A percentile compares a stretch with the other conserved stretches of the same genome.
Conservation (phyloP, 2,329 filamentous ascomycete species). For the Dryadomyces quercivorus region DNA sequence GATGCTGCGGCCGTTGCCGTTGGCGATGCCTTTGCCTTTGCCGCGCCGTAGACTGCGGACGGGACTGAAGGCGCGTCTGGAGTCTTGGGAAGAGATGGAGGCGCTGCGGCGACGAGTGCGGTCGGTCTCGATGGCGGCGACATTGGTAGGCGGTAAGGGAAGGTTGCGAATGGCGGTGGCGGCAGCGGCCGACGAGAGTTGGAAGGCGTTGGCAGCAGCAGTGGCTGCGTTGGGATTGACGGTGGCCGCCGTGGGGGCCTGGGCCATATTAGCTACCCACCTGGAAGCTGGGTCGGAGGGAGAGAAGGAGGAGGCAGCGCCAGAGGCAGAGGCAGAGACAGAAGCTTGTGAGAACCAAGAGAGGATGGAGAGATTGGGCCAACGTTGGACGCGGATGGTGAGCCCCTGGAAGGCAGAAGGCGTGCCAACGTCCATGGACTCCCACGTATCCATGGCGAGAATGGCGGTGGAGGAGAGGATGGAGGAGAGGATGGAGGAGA, state of each 20-base stretch:
- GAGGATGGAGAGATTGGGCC: neutral
- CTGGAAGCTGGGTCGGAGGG: neutral
- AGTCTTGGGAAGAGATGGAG: slow-evolving; percentile 55
- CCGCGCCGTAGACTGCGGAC: slow-evolving; percentile 6
- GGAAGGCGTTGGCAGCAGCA: slow-evolving; percentile 72
- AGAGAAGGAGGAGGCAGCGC: neutral
- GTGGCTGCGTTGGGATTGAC: slow-evolving; percentile 63
- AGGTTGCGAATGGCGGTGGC: slow-evolving; percentile 72
- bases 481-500: neutral
- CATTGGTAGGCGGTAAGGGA: slow-evolving; percentile 64
- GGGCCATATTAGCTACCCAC: slow-evolving; percentile 13
- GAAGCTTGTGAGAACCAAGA: neutral
- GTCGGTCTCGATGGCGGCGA: slow-evolving; percentile 78
- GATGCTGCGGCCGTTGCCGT: slow-evolving; percentile 16
- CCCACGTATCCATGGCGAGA: neutral
- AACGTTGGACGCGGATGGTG: neutral
- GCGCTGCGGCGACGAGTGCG: slow-evolving; percentile 62
- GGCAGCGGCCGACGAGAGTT: slow-evolving; percentile 76
- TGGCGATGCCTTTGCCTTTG: slow-evolving; percentile 2
- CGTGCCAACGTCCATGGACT: neutral
- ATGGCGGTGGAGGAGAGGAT: no score
- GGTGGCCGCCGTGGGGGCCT: slow-evolving; percentile 53
- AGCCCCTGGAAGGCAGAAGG: neutral
- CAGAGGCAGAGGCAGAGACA: neutral
- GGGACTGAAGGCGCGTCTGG: slow-evolving; percentile 10